phyloP scores from a whole-genome alignment of 768 basidiomycete genomes.

The Trametes cubensis region DNA sequence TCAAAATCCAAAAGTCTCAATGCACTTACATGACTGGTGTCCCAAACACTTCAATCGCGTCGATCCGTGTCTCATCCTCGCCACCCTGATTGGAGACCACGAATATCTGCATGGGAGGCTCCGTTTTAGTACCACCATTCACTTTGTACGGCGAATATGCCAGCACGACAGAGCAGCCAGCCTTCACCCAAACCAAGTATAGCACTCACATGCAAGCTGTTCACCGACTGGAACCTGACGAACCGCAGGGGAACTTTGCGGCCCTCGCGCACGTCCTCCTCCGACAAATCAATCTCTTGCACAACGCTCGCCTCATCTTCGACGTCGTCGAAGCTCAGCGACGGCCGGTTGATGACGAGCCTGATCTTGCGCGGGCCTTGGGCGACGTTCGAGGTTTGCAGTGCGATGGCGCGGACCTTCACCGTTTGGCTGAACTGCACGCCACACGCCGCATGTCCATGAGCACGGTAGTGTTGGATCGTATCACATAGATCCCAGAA shows the following conservation, averaged over 20 bases:
- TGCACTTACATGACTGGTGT: slow-evolving; percentile 55
- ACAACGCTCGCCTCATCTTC: slow-evolving; percentile 53
- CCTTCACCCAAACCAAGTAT: background rate
- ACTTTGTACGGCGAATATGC: too few relatives aligned
- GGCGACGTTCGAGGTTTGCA: slow-evolving; percentile 42
- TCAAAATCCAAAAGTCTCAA: too few relatives aligned
- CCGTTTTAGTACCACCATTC: too few relatives aligned
- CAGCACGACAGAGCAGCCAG: background rate
- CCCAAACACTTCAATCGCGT: slow-evolving; percentile 68
- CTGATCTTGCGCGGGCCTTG: slow-evolving; percentile 66
- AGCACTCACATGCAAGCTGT: slow-evolving; percentile 61
- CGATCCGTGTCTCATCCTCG: slow-evolving; percentile 67
- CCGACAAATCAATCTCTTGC: slow-evolving; percentile 57
- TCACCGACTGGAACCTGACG: slow-evolving; percentile 73
- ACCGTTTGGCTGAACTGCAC: slow-evolving; percentile 71
- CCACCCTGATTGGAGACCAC: slow-evolving; percentile 66
- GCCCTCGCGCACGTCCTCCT: slow-evolving; percentile 52
- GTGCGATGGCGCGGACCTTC: slow-evolving; percentile 58
- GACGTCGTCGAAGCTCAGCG: slow-evolving; percentile 69
- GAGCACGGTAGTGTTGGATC: too few relatives aligned
- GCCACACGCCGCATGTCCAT: background rate
- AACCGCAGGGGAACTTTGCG: slow-evolving; percentile 56
- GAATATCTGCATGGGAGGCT: slow-evolving; percentile 53
- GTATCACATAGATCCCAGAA: too few relatives aligned
- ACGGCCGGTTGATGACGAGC: slow-evolving; percentile 59